Evolutionary conservation across 163 green algal genomes (phyloP).

Genomic region (Coccomyxa subellipsoidea): DNA sequence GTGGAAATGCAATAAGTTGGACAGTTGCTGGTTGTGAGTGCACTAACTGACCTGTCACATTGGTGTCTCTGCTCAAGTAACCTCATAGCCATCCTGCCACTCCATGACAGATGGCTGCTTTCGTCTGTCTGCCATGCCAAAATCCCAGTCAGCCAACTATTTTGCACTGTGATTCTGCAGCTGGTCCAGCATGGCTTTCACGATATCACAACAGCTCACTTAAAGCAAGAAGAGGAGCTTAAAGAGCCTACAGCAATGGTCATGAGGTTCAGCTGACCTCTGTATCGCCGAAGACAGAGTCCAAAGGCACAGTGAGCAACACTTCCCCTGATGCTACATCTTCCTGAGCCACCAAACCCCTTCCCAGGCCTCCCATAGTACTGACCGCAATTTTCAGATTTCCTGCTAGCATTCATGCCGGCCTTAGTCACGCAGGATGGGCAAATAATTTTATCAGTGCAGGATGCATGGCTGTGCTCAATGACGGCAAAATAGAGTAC

Average conservation of each 20-base stretch:
- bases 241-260: too few species aligned
- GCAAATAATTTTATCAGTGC: too few species aligned
- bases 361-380: not conserved
- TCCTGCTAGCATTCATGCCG: not conserved
- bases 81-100: constrained; percentile 1
- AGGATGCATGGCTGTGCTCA: too few species aligned
- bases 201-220: too few species aligned
- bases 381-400: not conserved
- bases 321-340: not conserved
- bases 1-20: too few species aligned
- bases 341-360: not conserved
- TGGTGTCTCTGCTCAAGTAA: not conserved
- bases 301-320: not conserved
- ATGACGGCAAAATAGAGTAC: too few species aligned
- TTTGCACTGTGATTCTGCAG: not conserved
- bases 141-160: not conserved
- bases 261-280: too few species aligned
- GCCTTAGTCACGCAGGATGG: not conserved
- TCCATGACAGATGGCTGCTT: constrained; percentile 5
- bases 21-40: too few species aligned
- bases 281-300: not conserved
- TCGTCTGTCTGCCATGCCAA: not conserved
- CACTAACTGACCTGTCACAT: constrained; percentile 2
- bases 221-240: too few species aligned
- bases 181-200: too few species aligned